Conservation (phyloP, 441 rosid species). For the Pelargonium cotyledonis region DNA sequence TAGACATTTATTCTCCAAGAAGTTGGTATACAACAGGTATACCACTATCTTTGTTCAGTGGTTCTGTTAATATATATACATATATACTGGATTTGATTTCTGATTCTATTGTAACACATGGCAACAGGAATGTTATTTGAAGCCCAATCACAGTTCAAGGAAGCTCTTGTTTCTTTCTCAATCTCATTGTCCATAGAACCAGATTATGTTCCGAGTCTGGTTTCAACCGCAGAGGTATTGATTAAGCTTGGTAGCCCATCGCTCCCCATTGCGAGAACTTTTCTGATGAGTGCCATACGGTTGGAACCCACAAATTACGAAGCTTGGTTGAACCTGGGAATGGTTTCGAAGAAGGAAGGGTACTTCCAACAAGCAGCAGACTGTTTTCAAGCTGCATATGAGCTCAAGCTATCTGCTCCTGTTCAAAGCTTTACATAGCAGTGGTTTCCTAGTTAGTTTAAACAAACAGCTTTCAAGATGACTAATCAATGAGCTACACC, state of each 20-base stretch:
- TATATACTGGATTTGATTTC: not conserved
- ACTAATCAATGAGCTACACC: not conserved
- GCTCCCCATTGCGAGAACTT: constrained; percentile 66
- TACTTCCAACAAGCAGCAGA: constrained; percentile 76
- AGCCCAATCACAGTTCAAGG: constrained; percentile 58
- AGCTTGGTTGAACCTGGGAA: constrained; percentile 80
- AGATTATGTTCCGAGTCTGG: constrained; percentile 71
- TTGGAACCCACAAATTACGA: constrained; percentile 68
- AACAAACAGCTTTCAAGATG: constrained; percentile 2
- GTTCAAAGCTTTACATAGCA: constrained; percentile 42
- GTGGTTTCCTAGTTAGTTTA: not conserved
- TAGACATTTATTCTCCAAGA: constrained; percentile 53
- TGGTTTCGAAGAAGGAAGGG: constrained; percentile 77
- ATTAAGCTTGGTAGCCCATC: constrained; percentile 51
- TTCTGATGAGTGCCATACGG: constrained; percentile 67
- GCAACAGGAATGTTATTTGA: constrained; percentile 57
- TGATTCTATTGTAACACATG: not conserved
- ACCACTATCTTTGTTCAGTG: not conserved
- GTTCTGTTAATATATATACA: not conserved
- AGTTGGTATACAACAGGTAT: constrained; percentile 78
- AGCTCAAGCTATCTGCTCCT: constrained; percentile 68
- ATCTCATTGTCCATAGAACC: constrained; percentile 66
- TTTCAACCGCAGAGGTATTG: constrained; percentile 63
- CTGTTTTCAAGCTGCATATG: constrained; percentile 87
- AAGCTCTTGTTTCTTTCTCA: constrained; percentile 67